Percentiles rank a stretch among this genome's conserved stretches.
Evolutionary conservation across 1,284 basidiomycete genomes (phyloP).

Genomic region (Fomes fomentarius): DNA sequence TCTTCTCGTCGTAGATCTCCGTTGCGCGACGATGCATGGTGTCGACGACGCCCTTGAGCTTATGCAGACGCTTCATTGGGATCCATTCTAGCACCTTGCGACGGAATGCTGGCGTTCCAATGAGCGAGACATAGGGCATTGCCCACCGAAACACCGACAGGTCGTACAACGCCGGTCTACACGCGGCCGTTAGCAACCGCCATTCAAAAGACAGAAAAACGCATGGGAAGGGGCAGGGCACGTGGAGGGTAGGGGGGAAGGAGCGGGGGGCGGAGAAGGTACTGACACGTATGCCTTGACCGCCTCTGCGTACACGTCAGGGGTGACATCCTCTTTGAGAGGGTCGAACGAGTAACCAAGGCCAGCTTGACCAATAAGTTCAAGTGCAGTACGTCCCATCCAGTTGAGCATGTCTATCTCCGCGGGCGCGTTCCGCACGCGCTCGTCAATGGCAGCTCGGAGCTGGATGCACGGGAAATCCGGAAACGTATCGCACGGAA

Average conservation of each 20-base stretch:
- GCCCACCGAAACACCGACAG: constrained; percentile 22
- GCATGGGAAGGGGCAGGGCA: neutral
- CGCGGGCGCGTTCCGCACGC: constrained; percentile 20
- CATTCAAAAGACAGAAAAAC: neutral
- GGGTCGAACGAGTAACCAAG: constrained; percentile 41
- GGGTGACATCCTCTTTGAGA: constrained; percentile 28
- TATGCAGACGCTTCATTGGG: constrained; percentile 27
- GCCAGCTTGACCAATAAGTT: constrained; percentile 40
- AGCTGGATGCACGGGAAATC: constrained; percentile 20
- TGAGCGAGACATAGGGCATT: constrained; percentile 20
- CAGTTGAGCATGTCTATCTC: constrained; percentile 38
- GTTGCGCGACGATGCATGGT: constrained; percentile 26
- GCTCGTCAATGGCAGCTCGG: constrained; percentile 24
- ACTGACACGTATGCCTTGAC: constrained; percentile 32
- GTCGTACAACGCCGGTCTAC: constrained; percentile 22
- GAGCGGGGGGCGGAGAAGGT: neutral
- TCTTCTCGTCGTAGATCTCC: constrained; percentile 30
- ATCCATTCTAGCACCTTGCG: constrained; percentile 24
- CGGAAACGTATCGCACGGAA: constrained; percentile 1
- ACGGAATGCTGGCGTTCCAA: constrained; percentile 26
- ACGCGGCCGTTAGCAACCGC: neutral
- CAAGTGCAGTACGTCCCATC: constrained; percentile 39
- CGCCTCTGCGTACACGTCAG: constrained; percentile 33
- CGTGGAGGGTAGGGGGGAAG: neutral
- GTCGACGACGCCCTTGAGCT: constrained; percentile 26